Evolutionary conservation across 2,329 filamentous ascomycete genomes (phyloP).

Genomic region (Talaromyces marneffei): DNA sequence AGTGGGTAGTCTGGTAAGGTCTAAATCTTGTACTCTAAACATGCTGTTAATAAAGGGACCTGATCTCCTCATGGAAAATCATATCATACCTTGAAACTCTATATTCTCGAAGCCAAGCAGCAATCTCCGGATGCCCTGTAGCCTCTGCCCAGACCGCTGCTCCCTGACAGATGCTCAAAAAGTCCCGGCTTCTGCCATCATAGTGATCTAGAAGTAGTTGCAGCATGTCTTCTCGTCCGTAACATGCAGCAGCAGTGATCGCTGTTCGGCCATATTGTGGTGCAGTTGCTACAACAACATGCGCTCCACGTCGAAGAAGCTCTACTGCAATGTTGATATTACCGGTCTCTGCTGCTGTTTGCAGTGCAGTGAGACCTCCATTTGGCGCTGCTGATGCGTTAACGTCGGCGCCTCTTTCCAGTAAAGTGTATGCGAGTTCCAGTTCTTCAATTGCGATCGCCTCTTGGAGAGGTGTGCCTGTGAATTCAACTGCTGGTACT

Average conservation of each 20-base stretch:
- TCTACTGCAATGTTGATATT: neutral
- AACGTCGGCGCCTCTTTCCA: neutral
- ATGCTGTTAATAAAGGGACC: too few species aligned
- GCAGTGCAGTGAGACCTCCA: neutral
- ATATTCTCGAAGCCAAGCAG: neutral
- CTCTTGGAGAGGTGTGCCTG: neutral
- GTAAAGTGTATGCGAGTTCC: neutral
- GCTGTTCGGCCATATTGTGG: neutral
- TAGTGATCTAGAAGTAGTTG: neutral
- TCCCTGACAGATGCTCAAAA: neutral
- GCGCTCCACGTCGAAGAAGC: neutral
- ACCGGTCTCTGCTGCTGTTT: neutral
- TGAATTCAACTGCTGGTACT: too few species aligned
- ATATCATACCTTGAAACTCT: neutral
- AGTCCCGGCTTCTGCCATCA: neutral
- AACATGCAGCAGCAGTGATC: neutral
- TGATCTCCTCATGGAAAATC: too few species aligned
- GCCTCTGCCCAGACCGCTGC: constrained; percentile 5
- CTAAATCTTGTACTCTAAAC: too few species aligned
- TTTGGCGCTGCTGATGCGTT: neutral
- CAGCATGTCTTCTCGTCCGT: neutral
- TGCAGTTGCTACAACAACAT: neutral
- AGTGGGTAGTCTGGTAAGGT: too few species aligned
- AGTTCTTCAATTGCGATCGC: neutral
- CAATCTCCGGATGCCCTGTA: neutral